Conservation (phyloP, 2,329 filamentous ascomycete genomes). For the Chalaropsis ovoidea region DNA sequence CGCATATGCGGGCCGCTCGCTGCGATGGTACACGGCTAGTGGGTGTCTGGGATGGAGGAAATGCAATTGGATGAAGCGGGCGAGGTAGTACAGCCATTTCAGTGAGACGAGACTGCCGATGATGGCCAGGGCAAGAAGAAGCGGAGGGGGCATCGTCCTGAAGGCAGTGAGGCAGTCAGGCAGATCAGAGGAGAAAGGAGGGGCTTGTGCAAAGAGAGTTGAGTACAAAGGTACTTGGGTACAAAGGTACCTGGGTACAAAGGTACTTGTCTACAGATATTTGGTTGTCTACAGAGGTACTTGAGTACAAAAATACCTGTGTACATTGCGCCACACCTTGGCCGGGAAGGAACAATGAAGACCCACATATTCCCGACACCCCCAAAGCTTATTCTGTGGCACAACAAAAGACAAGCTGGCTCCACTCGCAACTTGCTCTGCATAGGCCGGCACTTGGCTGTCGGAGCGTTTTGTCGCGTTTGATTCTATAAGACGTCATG, state of each 20-base stretch:
- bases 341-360: background rate
- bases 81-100: conserved; percentile 20
- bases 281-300: background rate
- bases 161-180: background rate
- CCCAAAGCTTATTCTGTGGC: too few species aligned
- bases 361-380: background rate
- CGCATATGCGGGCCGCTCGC: conserved; percentile 28
- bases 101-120: background rate
- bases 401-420: too few species aligned
- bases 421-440: too few species aligned
- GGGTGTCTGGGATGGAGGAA: background rate
- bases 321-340: background rate
- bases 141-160: background rate
- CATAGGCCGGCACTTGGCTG: too few species aligned
- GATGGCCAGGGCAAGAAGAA: background rate
- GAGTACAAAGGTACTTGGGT: background rate
- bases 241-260: background rate
- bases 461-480: too few species aligned
- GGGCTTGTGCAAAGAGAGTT: background rate
- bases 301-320: background rate
- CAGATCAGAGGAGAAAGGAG: background rate
- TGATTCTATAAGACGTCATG: too few species aligned
- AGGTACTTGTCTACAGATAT: too few species aligned
- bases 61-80: conserved; percentile 5
- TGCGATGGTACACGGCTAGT: conserved; percentile 27